phyloP scores from a whole-genome alignment of 768 basidiomycete species.

The Lactarius hatsudake region DNA sequence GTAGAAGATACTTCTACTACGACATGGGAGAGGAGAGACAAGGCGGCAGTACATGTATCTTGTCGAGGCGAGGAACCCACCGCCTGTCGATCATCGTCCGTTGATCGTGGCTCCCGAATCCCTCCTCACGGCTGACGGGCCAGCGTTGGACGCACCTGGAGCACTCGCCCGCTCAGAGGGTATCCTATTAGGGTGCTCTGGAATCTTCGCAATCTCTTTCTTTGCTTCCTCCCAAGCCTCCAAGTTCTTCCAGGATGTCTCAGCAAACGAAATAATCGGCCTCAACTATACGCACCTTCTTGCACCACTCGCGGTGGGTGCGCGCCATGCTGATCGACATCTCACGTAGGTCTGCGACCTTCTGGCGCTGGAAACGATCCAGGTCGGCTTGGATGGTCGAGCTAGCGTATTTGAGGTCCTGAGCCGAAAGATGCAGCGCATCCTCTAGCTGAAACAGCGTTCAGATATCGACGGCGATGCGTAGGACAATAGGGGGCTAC shows the following conservation, averaged over 20 bases:
- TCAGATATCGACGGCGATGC: slow-evolving; percentile 7
- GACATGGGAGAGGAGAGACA: not conserved
- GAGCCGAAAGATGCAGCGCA: slow-evolving; percentile 85
- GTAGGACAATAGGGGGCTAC: slow-evolving; percentile 41
- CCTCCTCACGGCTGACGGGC: slow-evolving; percentile 44
- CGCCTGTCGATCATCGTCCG: slow-evolving; percentile 41
- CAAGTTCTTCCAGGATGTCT: slow-evolving; percentile 62
- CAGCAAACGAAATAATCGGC: not conserved
- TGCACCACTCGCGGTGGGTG: slow-evolving; percentile 95
- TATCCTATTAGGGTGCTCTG: slow-evolving; percentile 79
- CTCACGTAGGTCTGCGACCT: slow-evolving; percentile 92
- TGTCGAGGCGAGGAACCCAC: not conserved
- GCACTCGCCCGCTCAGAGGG: slow-evolving; percentile 41
- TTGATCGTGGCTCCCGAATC: slow-evolving; percentile 73
- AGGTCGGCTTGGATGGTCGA: slow-evolving; percentile 96
- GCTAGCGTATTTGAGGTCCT: slow-evolving; percentile 94
- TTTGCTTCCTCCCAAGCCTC: slow-evolving; percentile 97
- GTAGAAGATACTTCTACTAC: slow-evolving; percentile 9
- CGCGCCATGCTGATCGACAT: slow-evolving; percentile 90
- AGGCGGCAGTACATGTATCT: not conserved
- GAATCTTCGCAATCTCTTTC: slow-evolving; percentile 86
- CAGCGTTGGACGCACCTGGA: slow-evolving; percentile 3
- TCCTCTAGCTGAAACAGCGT: slow-evolving; percentile 74
- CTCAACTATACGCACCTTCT: slow-evolving; percentile 58
- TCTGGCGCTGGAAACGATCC: slow-evolving; percentile 97